Evolutionary conservation across 139 green algal species (phyloP).

Genomic region (Marvania coccoides): DNA sequence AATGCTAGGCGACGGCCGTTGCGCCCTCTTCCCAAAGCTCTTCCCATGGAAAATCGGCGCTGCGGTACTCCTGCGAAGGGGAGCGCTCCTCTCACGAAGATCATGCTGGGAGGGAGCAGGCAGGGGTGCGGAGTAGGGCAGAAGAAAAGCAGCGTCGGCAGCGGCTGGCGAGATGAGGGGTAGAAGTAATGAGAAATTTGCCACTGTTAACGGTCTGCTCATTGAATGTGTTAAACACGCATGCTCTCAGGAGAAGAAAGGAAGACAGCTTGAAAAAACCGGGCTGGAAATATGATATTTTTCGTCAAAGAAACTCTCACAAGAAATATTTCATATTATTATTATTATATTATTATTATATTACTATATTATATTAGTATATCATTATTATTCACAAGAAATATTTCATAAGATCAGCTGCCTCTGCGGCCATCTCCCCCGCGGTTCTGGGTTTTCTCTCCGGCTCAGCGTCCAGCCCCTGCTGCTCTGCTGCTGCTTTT

Average conservation of each 20-base stretch:
- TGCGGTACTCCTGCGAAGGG: conserved; percentile 56
- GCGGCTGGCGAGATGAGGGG: no score
- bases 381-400: conserved; percentile 20
- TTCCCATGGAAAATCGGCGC: conserved; percentile 44
- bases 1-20: conserved; percentile 26
- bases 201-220: no score
- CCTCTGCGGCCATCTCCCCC: conserved; percentile 81
- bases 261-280: no score
- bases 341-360: background rate
- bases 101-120: no score
- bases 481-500: conserved; percentile 25
- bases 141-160: no score
- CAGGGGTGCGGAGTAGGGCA: no score
- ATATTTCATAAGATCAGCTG: conserved; percentile 41
- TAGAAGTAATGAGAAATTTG: no score
- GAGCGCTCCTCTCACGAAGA: no score
- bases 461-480: conserved; percentile 72
- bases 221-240: no score
- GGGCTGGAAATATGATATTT: no score
- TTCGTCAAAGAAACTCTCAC: no score
- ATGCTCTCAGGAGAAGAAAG: no score
- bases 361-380: background rate
- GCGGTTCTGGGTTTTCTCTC: conserved; percentile 54
- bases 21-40: conserved; percentile 13
- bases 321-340: background rate